Evolutionary conservation across 192 early-diverging fungal species (phyloP), one percentile per base, ranked within the genome.

Genomic region (Coemansia sp.): DNA sequence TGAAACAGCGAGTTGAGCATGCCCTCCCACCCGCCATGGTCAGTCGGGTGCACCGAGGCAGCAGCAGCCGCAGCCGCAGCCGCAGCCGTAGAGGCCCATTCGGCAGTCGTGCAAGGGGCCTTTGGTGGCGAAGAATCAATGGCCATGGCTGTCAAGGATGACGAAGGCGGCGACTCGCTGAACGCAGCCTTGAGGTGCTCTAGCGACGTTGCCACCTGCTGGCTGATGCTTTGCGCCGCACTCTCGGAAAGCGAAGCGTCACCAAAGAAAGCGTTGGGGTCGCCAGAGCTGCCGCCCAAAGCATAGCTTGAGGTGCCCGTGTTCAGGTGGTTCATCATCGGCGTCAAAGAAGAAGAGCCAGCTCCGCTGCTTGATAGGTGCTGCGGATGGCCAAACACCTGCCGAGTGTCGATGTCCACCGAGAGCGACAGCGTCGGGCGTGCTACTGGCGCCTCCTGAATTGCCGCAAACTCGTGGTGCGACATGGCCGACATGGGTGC

Each of bases 1-100:
- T n/a, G 58, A 39, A 74, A 59, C 45, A 63, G 62, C 61, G 55
- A 68, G 57, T 25, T 59, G 39, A 74, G 25, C 61, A 74, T 57
- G 47, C 48, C 38, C 2, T 60, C 59, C 39, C 57, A 61, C 2
- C 34, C 58, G 31, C 55, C 7, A 12, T 48, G 55, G 26, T 53
- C 50, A 26, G 50, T 3, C 50, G 50, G 28, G 6, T 33, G 25
- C 50, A 31, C 50, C 14, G 50, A 53, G 50, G 50, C 57, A 23
- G 57, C 36, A 21, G 34, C 57, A 3, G 57, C 57, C 0, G 31
- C 57, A 34, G 57, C 57, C 2, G 57, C 36, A 10, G 34, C 57
- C 2, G 57, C 36, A 10, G 34, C 57, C 3, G 57, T 35, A 59
- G 31, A 16, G n/a, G 57, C 50, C 50, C 50, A 53, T 28, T 21